Base-by-base conservation (phyloP, 768 basidiomycete genomes). In the Pisolithus tinctorius region DNA sequence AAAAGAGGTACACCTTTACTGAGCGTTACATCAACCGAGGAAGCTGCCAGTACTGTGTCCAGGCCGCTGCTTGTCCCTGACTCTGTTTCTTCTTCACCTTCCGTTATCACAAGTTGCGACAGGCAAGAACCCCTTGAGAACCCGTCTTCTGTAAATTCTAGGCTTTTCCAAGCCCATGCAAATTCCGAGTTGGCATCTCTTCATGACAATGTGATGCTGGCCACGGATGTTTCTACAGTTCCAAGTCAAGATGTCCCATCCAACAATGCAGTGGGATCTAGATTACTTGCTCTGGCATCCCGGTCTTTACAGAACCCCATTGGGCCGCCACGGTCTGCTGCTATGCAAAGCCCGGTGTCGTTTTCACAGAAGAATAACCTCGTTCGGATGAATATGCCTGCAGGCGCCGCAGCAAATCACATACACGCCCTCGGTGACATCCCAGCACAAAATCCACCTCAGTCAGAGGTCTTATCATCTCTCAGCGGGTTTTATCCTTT, bases 401-500 rank as follows among this genome's bases (percentile, higher is more conserved):
- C 47, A 20, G 50, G 58, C 47, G n/a, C 38, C 4, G 60, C 43
- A 44, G 27, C 42, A 37, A 55, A 50, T 43, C 36, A 42, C 27
- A 47, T 31, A 37, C 57, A 58, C 26, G 25, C 60, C 26, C 37
- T 55, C 6, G 45, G 45, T 13, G 65, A 65, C 4, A 37, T 51
- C 6, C 45, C 60, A n/a, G 43, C 58, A 23, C 60, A 58, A 31
- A 45, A 51, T 26, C 26, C 51, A 9, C 38, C 52, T 13, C 48
- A 29, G 31, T 27, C 51, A 34, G 61, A 63, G 26, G 45, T 49
- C 20, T 41, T 51, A 30, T 53, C 58, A 48, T 17, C 50, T 31
- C 53, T 47, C 45, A 55, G 70, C 26, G 72, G 72, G 16, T 83
- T 83, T 58, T 78, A 76, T 11, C 80, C 81, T 0, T 84, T 83